Evolutionary conservation across 1,139 yeast species (phyloP).

Genomic region (Yamadazyma buinensis): DNA sequence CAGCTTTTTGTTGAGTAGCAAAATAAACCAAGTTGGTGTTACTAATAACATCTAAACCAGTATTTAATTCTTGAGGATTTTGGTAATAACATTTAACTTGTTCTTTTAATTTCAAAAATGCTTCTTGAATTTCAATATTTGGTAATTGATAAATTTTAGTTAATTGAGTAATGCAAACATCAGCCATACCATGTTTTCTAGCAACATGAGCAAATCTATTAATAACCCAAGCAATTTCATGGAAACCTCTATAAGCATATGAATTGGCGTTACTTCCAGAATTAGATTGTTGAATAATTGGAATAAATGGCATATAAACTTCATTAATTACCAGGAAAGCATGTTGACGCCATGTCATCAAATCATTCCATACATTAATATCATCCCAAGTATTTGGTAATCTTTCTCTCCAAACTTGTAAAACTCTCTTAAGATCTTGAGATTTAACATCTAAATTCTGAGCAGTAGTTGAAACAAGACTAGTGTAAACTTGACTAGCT

Average conservation of each 20-base stretch:
- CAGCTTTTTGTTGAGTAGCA: conserved; percentile 97
- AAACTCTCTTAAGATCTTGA: conserved; percentile 87
- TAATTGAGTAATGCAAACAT: conserved; percentile 89
- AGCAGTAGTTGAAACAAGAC: conserved; percentile 85
- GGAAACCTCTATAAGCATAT: conserved; percentile 95
- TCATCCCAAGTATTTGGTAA: conserved; percentile 97
- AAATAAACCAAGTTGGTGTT: conserved; percentile 94
- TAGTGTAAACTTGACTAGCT: conserved; percentile 90
- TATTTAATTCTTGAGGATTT: conserved; percentile 77
- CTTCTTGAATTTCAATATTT: conserved; percentile 97
- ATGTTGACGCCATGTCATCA: conserved; percentile 98
- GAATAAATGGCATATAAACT: conserved; percentile 89
- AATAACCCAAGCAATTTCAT: conserved; percentile 98
- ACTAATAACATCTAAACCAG: conserved; percentile 94
- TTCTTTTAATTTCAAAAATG: conserved; percentile 89
- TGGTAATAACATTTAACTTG: conserved; percentile 98
- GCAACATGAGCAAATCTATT: conserved; percentile 98
- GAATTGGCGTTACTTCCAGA: conserved; percentile 77
- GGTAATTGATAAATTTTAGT: conserved; percentile 95
- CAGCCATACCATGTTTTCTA: conserved; percentile 93
- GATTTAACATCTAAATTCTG: conserved; percentile 89
- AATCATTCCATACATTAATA: conserved; percentile 94
- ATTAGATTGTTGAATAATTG: conserved; percentile 74
- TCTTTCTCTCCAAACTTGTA: conserved; percentile 98
- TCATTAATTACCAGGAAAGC: conserved; percentile 96